Conservation (phyloP, 1,139 yeast species). For the Lodderomyces parapsilosis region DNA sequence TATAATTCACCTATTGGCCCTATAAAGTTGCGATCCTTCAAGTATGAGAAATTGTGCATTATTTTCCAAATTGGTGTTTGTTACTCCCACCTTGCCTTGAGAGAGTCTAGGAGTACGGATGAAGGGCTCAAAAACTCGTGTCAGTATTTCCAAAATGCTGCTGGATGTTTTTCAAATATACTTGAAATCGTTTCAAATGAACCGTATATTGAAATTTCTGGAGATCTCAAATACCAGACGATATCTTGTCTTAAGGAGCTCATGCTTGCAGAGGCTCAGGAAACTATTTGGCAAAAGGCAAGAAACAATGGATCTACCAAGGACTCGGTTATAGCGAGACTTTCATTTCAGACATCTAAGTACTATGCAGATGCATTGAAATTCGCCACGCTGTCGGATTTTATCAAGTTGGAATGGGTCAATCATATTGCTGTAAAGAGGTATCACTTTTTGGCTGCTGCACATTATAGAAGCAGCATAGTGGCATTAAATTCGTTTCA, state of each 20-base stretch:
- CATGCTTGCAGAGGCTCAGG: constrained; percentile 86
- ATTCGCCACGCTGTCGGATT: constrained; percentile 47
- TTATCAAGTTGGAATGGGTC: constrained; percentile 62
- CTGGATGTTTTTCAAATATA: constrained; percentile 56
- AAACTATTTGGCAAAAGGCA: constrained; percentile 79
- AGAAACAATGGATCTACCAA: constrained; percentile 48
- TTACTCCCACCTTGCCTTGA: constrained; percentile 55
- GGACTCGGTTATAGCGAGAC: constrained; percentile 59
- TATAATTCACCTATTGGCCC: constrained; percentile 35
- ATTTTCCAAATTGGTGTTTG: constrained; percentile 68
- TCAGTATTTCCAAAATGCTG: constrained; percentile 63
- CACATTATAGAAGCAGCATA: constrained; percentile 60
- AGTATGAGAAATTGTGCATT: constrained; percentile 61
- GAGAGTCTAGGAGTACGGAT: constrained; percentile 42
- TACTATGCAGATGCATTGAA: constrained; percentile 51
- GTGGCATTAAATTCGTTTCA: constrained; percentile 47
- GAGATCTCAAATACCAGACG: constrained; percentile 29
- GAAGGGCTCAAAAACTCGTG: constrained; percentile 66
- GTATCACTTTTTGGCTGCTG: constrained; percentile 67
- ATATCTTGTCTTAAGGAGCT: constrained; percentile 34
- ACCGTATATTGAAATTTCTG: constrained; percentile 12
- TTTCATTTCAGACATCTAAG: constrained; percentile 62
- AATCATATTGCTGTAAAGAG: constrained; percentile 58
- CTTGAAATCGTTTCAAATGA: constrained; percentile 11
- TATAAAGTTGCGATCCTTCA: constrained; percentile 42